phyloP scores from a whole-genome alignment of 2,329 filamentous ascomycete species.

The Allantophomopsis lycopodina region DNA sequence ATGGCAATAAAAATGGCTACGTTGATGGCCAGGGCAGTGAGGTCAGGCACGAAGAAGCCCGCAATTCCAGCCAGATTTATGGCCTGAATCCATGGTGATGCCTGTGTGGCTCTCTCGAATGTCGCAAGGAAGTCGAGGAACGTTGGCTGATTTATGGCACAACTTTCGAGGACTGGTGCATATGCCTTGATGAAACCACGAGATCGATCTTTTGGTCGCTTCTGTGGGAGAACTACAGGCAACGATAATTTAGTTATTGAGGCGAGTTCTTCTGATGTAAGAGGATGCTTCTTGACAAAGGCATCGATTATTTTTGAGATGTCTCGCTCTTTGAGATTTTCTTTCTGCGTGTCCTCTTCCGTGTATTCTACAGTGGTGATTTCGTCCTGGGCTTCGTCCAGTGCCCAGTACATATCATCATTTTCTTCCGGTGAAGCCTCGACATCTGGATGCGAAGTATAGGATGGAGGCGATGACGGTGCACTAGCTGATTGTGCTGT shows the following conservation, averaged over 20 bases:
- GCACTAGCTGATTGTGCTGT: background rate
- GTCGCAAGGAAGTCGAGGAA: constrained; percentile 34
- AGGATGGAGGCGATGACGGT: constrained; percentile 3
- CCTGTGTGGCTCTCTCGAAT: constrained; percentile 25
- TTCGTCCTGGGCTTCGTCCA: constrained; percentile 10
- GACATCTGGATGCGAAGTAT: background rate
- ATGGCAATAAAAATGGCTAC: constrained; percentile 28
- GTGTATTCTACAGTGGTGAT: background rate
- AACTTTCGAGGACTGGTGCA: constrained; percentile 29
- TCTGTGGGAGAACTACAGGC: constrained; percentile 36
- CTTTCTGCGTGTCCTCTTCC: constrained; percentile 1
- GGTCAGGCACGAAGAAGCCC: constrained; percentile 22
- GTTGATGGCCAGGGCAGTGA: constrained; percentile 26
- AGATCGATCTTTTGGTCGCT: constrained; percentile 30
- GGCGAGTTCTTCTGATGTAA: background rate
- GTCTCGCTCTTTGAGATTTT: constrained; percentile 1
- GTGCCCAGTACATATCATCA: constrained; percentile 13
- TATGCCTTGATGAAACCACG: constrained; percentile 40
- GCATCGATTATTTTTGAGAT: constrained; percentile 5
- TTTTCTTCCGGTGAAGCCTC: constrained; percentile 2
- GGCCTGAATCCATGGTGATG: constrained; percentile 22
- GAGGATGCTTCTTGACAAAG: constrained; percentile 9
- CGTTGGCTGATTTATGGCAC: constrained; percentile 30
- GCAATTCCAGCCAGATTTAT: constrained; percentile 26
- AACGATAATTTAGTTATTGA: constrained; percentile 6